phyloP scores from a whole-genome alignment of 192 early-diverging fungal genomes.

The Chytriomyces hyalinus region DNA sequence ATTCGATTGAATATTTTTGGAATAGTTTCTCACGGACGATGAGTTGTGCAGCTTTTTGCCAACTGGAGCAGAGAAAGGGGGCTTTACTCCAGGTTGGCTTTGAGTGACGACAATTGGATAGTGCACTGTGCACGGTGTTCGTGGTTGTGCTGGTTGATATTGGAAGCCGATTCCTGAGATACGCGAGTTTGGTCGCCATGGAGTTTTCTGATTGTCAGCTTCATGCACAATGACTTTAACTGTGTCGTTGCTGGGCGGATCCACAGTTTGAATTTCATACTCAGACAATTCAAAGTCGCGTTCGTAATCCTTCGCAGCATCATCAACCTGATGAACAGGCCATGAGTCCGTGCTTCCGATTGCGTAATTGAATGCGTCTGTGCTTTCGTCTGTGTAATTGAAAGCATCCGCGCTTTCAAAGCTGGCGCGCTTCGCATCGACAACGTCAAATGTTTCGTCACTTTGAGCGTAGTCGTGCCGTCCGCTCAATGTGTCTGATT shows the following conservation, averaged over 20 bases:
- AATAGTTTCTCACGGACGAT: background rate
- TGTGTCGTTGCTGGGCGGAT: background rate
- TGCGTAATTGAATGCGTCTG: background rate
- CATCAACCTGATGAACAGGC: background rate
- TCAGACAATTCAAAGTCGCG: background rate
- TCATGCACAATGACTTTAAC: background rate
- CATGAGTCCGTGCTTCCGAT: too few relatives aligned
- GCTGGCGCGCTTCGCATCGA: background rate
- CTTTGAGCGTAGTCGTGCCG: background rate
- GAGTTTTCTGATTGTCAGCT: conserved; percentile 8
- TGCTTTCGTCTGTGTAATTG: background rate
- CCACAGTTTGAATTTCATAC: background rate
- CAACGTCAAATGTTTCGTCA: background rate
- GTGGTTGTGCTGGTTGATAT: conserved; percentile 3
- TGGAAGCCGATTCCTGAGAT: conserved; percentile 24
- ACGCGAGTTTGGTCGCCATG: conserved; percentile 27
- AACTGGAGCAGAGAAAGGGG: conserved; percentile 22
- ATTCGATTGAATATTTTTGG: background rate
- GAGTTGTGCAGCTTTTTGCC: conserved; percentile 11
- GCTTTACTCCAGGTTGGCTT: conserved; percentile 10
- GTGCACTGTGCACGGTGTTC: background rate
- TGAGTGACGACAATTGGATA: background rate
- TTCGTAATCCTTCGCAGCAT: background rate
- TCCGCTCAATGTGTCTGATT: background rate
- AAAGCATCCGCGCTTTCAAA: background rate